Conservation (phyloP, 441 rosid genomes). For the Bocquillonia castaneifolia region DNA sequence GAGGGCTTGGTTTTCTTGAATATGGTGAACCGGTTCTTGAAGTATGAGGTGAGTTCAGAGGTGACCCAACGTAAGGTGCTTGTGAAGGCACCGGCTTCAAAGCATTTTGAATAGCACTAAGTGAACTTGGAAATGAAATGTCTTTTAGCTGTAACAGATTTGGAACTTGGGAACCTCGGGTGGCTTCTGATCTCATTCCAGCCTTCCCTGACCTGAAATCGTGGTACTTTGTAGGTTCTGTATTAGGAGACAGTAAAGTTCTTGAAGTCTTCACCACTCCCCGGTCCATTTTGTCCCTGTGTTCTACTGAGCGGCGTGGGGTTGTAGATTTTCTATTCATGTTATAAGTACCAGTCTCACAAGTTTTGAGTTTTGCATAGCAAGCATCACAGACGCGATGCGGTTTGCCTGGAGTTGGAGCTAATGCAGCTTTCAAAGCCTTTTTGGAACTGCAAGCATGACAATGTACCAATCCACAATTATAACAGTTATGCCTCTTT, state of each 20-base stretch:
- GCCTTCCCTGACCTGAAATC: conserved; percentile 52
- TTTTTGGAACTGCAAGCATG: conserved; percentile 95
- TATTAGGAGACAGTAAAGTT: conserved; percentile 46
- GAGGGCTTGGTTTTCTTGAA: conserved; percentile 70
- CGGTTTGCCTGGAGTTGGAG: conserved; percentile 94
- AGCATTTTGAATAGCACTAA: conserved; percentile 56
- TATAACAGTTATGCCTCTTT: conserved; percentile 84
- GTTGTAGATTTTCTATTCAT: conserved; percentile 38
- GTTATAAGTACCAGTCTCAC: conserved; percentile 44
- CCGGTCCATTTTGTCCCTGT: conserved; percentile 43
- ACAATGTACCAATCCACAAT: conserved; percentile 87
- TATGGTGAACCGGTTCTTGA: conserved; percentile 57
- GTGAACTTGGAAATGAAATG: conserved; percentile 62
- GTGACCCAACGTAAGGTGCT: conserved; percentile 23
- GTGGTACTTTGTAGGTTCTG: conserved; percentile 51
- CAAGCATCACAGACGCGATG: conserved; percentile 93
- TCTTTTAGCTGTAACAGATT: conserved; percentile 63
- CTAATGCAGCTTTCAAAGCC: conserved; percentile 82
- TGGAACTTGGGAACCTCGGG: conserved; percentile 78
- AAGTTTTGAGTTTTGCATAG: conserved; percentile 72
- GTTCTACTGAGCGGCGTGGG: conserved; percentile 49
- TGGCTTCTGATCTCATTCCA: conserved; percentile 45
- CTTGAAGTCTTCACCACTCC: conserved; percentile 46
- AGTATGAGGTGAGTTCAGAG: conserved; percentile 25
- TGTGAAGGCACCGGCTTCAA: conserved; percentile 42